A percentile compares a stretch with the other conserved stretches of the same genome.
phyloP scores from a whole-genome alignment of 2,329 filamentous ascomycete genomes.

The Pseudogymnoascus sp. region DNA sequence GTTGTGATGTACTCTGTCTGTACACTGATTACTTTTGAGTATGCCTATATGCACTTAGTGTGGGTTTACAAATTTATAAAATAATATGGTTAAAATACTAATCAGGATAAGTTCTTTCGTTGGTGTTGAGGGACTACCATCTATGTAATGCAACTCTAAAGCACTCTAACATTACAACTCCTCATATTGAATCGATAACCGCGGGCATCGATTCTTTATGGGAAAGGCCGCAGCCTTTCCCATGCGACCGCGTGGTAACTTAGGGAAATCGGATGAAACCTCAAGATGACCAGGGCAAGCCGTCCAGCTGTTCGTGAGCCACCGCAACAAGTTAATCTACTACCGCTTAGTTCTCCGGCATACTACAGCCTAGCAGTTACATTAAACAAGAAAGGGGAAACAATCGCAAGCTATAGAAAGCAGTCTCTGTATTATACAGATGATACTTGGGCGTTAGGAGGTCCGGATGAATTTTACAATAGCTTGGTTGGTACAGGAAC shows the following conservation, averaged over 20 bases:
- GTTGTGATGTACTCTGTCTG: too few species aligned
- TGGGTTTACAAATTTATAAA: too few species aligned
- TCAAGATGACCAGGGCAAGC: constrained; percentile 38
- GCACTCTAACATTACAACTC: too few species aligned
- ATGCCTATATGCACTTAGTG: too few species aligned
- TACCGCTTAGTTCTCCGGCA: constrained; percentile 34
- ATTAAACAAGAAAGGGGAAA: constrained; percentile 52
- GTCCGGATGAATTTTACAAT: constrained; percentile 42
- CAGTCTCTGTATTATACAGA: constrained; percentile 51
- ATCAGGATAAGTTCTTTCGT: too few species aligned
- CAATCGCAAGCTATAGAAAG: constrained; percentile 54
- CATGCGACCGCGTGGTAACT: constrained; percentile 59
- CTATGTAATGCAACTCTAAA: too few species aligned
- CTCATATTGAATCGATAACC: constrained; percentile 53
- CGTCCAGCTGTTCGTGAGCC: constrained; percentile 47
- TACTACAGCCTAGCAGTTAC: constrained; percentile 51
- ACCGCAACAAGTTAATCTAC: background rate
- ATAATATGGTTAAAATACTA: too few species aligned
- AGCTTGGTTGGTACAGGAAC: constrained; percentile 40
- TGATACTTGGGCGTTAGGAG: constrained; percentile 54
- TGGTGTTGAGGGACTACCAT: too few species aligned
- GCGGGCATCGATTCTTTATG: constrained; percentile 63
- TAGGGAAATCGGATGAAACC: constrained; percentile 54
- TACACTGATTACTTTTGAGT: too few species aligned
- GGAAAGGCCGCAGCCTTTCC: constrained; percentile 60